phyloP scores from a whole-genome alignment of 1,284 basidiomycete species.

The Ceratobasidium sp. region DNA sequence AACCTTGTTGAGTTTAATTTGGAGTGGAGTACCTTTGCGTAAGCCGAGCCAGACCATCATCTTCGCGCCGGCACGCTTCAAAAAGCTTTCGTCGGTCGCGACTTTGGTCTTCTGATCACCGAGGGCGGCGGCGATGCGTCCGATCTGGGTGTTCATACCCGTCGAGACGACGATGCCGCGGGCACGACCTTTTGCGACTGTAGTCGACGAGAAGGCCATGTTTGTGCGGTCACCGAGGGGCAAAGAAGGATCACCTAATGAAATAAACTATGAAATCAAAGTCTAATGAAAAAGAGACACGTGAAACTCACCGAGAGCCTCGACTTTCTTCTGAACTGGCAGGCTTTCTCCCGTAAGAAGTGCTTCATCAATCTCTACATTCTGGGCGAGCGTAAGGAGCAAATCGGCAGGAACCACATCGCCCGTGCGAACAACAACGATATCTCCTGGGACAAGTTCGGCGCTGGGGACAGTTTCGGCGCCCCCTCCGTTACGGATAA shows the following conservation, averaged over 20 bases:
- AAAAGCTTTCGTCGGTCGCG: constrained; percentile 4
- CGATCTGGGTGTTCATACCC: constrained; percentile 77
- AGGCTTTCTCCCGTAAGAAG: constrained; percentile 49
- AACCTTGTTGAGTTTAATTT: constrained; percentile 66
- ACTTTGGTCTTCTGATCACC: constrained; percentile 53
- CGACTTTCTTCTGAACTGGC: constrained; percentile 49
- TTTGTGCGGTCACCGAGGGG: constrained; percentile 70
- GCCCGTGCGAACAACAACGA: constrained; percentile 70
- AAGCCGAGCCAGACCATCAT: constrained; percentile 45
- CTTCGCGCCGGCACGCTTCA: constrained; percentile 18
- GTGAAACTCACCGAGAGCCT: constrained; percentile 62
- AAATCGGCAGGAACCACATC: constrained; percentile 75
- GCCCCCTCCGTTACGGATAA: constrained; percentile 67
- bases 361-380: constrained; percentile 49
- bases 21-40: constrained; percentile 67
- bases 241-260: constrained; percentile 33
- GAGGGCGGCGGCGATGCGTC: constrained; percentile 69
- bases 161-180: constrained; percentile 71
- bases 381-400: constrained; percentile 54
- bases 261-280: constrained; percentile 20
- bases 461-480: constrained; percentile 68
- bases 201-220: constrained; percentile 71
- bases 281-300: constrained; percentile 37
- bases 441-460: constrained; percentile 74
- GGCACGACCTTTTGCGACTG: constrained; percentile 76